Base-by-base conservation (phyloP, 2,329 filamentous ascomycete species). In the Tolypocladium amazonense region DNA sequence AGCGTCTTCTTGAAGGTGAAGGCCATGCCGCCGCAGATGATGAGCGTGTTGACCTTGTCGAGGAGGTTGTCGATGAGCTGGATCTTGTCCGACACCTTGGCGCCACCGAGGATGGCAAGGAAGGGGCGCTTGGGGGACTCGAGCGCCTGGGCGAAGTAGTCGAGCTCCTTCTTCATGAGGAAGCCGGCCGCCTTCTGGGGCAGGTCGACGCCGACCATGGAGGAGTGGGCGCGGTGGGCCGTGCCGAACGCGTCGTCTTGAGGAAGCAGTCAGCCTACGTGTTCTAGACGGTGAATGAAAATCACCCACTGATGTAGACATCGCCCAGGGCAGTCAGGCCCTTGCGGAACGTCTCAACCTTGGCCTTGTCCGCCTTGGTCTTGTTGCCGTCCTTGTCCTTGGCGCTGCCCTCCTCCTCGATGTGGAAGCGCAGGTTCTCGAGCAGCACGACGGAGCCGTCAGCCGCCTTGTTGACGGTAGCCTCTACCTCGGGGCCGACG, bases 1-100 rank as follows among this genome's bases (percentile, higher is more conserved):
- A 97, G 84, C n/a, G 91, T 93, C 86, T 99, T 99, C 85, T 97
- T 97, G 86, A 99, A 99, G 69, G 94, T 99, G 81, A 97, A 99
- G 64, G 94, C 92, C 94, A 99, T 99, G 70, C 82, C 94, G 73
- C 94, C 94, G 75, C 93, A 96, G 78, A 99, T 88, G 77, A 99
- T 89, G 66, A 99, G 85, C 75, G 88, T 94, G 84, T 99, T 85
- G 76, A 99, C 92, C 85, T 99, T 97, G 78, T 92, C 90, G 67
- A 99, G 88, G 66, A 99, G 83, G 84, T 99, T 99, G 81, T 99
- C 92, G 73, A 99, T 97, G 69, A 99, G 85, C 82, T 97, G 91
- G 76, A 99, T 99, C 88, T 99, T 99, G 85, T 99, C 94, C 53
- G 91, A 95, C 68, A 99, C 92, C 85, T 99, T 99, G 75, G 94